Evolutionary conservation across 2,329 filamentous ascomycete genomes (phyloP).

Genomic region (Dactylellina cionopaga): DNA sequence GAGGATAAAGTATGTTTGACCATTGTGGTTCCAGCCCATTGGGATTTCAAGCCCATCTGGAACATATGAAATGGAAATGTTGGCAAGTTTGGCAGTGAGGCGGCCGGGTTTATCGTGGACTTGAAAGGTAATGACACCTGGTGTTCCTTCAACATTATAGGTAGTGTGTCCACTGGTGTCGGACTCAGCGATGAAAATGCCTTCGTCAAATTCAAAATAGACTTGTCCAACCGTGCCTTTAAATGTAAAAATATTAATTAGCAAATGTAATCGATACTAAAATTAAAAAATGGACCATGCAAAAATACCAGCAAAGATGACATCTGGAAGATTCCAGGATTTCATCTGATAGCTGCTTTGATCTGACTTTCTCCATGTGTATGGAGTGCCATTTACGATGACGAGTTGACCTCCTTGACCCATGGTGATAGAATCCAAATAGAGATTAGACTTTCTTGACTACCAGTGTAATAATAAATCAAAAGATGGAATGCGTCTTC

Average conservation of each 20-base stretch:
- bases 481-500: too few relatives aligned
- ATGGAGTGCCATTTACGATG: constrained; percentile 62
- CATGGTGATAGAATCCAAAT: background rate
- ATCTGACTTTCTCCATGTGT: constrained; percentile 58
- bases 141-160: too few relatives aligned
- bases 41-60: constrained; percentile 53
- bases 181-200: too few relatives aligned
- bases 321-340: constrained; percentile 1
- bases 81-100: background rate
- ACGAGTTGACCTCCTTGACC: constrained; percentile 59
- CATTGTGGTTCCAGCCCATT: constrained; percentile 60
- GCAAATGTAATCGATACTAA: too few relatives aligned
- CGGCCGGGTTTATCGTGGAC: background rate
- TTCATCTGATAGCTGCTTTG: constrained; percentile 60
- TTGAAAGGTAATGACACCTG: too few relatives aligned
- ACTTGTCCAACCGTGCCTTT: too few relatives aligned
- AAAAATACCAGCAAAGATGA: background rate
- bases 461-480: too few relatives aligned
- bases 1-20: constrained; percentile 60
- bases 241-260: too few relatives aligned
- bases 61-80: background rate
- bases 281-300: background rate
- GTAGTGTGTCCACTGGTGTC: too few relatives aligned
- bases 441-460: too few relatives aligned
- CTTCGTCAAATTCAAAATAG: too few relatives aligned